Evolutionary conservation across 2,329 filamentous ascomycete genomes (phyloP), one percentile per base, ranked within the genome.

Genomic region (Curvularia sp.): DNA sequence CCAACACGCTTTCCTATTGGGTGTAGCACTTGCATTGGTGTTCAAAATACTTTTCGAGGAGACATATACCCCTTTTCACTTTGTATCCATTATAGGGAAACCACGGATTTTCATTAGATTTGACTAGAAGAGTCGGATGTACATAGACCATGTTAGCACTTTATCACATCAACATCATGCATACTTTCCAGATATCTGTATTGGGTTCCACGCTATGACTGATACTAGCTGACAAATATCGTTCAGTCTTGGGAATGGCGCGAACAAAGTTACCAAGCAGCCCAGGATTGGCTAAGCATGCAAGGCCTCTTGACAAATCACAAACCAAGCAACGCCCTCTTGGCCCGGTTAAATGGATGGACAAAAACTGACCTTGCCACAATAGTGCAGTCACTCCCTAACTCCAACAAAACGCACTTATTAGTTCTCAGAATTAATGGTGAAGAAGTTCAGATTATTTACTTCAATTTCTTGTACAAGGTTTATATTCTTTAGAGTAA

Each of bases 21-120:
- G 39, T 8, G 39, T 25, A 25, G 2, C 39, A 42, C 6, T 42
- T 42, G 21, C 39, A 42, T 25, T 18, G 39, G 39, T 42, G 39
- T 42, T 42, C 13, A 42, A n/a, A 42, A 42, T 25, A 42, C 39
- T 27, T 23, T 15, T 23, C 5, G 5, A 25, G 23, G 39, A 42
- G 13, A 42, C 25, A 42, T 42, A 42, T 38, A 38, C 45, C 28
- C 45, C 18, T 55, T 56, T 56, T 36, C 15, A 56, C 27, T 42
- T 53, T 56, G 48, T 56, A 53, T n/a, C 41, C 41, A 45, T 19
- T 30, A 18, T 52, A 56, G 47, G 30, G 30, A 43, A 23, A 52
- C 42, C 23, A n/a, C 12, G 39, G 13, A 25, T 42, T 25, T 42
- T 25, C 15, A 42, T 25, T 42, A 42, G 39, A 42, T 25, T 19